These are phyloP conservation scores for Bipolaris victoriae DNA, from an alignment of 2,329 filamentous ascomycete species.

Conservation along the genomic window DNA sequence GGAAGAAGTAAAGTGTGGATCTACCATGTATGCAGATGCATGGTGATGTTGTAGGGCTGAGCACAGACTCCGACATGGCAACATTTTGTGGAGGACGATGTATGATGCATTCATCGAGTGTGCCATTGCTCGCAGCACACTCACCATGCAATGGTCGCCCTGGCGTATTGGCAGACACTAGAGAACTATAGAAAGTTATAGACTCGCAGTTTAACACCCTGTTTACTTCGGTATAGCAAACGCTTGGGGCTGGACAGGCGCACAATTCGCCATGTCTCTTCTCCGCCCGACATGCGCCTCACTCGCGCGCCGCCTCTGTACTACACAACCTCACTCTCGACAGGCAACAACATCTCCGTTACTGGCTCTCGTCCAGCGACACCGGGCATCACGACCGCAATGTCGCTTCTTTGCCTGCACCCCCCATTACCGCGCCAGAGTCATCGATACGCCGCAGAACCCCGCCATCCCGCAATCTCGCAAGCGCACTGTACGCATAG, in stretches of 20 bases:
- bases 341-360: conserved; percentile 26
- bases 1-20: not conserved
- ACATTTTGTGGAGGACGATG: conserved; percentile 10
- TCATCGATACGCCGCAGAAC: conserved; percentile 33
- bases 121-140: conserved; percentile 5
- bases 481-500: conserved; percentile 43
- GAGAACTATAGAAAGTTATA: not conserved
- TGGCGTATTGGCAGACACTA: not conserved
- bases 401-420: conserved; percentile 35
- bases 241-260: conserved; percentile 10
- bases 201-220: not conserved
- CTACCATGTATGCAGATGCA: not conserved
- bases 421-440: conserved; percentile 31
- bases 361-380: conserved; percentile 29
- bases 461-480: conserved; percentile 27
- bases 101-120: conserved; percentile 6
- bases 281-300: conserved; percentile 36
- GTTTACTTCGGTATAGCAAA: not conserved
- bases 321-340: conserved; percentile 23
- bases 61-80: conserved; percentile 13
- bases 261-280: conserved; percentile 35
- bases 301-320: conserved; percentile 39
- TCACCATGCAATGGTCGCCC: conserved; percentile 15
- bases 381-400: conserved; percentile 19
- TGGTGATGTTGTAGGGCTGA: conserved; percentile 4